Evolutionary conservation across 2,329 filamentous ascomycete genomes (phyloP), one percentile per base, ranked within the genome.

Genomic region (Colletotrichum spaethianum): DNA sequence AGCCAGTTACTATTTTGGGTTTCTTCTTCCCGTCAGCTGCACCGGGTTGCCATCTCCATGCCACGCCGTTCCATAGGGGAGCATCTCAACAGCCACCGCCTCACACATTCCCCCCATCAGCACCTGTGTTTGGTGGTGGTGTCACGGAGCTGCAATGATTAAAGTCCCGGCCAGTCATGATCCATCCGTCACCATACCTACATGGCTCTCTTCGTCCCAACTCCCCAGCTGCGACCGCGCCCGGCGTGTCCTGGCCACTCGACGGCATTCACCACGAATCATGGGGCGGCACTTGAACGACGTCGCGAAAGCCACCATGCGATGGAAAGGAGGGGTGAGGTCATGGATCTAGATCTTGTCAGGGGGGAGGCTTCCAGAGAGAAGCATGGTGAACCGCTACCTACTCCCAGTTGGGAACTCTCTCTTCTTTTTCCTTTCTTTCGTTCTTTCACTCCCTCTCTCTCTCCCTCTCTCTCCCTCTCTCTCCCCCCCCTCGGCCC

Each of bases 231-330:
- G 28, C 18, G 26, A 16, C 52, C 52, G 50, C n/a, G 23, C 38
- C 5, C 6, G 53, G 38, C n/a, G 36, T 44, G 28, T 57, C 20
- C 40, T 68, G 56, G 59, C 59, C n/a, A 7, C 42, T 12, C 28
- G 31, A 28, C 20, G 31, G 31, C 18, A 50, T 57, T 62, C 40
- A 31, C 69, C 65, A 69, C 59, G 59, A 63, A 63, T 63, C 69
- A 63, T 69, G 65, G 31, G 42, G 42, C 59, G 53, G 64, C 59
- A 72, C 57, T 63, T 69, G 59, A 46, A 69, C 65, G 52, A 69
- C 52, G 52, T 60, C 57, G 69, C 53, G 33, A 63, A 62, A 69
- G 57, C 52, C 60, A 60, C 53, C 42, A 55, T 63, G 65, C 62
- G 55, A 53, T 55, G 66, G 23, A 55, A 44, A 28, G 46, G 44